These are phyloP conservation scores for Tilletiaria anomala DNA, from an alignment of 1,284 basidiomycete species.

Conservation along the genomic window DNA sequence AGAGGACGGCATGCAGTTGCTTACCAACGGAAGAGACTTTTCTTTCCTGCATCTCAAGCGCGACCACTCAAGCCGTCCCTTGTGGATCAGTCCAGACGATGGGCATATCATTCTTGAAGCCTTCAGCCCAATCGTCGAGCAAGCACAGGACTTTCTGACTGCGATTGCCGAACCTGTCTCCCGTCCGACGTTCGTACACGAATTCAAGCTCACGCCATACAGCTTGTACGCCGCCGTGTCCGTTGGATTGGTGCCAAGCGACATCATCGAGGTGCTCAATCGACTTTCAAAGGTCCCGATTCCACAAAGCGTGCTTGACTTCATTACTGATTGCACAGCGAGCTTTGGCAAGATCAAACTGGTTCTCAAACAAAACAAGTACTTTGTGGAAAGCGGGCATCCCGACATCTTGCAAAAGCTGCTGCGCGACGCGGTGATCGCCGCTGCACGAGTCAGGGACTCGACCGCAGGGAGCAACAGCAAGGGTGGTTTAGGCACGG, in stretches of 20 bases:
- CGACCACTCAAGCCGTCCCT: constrained; percentile 30
- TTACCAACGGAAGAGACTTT: constrained; percentile 20
- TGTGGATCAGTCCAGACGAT: constrained; percentile 38
- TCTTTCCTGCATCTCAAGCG: constrained; percentile 33
- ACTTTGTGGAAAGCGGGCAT: constrained; percentile 38
- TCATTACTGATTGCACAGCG: constrained; percentile 33
- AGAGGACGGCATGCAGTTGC: too few species aligned
- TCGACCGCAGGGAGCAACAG: neutral
- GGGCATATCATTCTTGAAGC: constrained; percentile 36
- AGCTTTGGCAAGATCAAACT: constrained; percentile 40
- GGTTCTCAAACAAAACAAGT: constrained; percentile 38
- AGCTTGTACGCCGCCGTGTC: constrained; percentile 97
- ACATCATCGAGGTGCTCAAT: constrained; percentile 78
- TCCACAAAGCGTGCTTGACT: constrained; percentile 28
- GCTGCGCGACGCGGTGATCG: constrained; percentile 31
- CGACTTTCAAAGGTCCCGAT: constrained; percentile 37
- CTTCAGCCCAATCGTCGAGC: constrained; percentile 68
- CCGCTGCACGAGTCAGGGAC: constrained; percentile 23
- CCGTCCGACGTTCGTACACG: constrained; percentile 92
- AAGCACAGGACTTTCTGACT: constrained; percentile 94
- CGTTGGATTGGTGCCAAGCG: constrained; percentile 90
- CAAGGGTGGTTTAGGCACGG: constrained; percentile 1
- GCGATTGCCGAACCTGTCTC: constrained; percentile 94
- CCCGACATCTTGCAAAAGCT: constrained; percentile 34
- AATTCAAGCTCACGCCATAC: constrained; percentile 96